A percentile compares a stretch with the other conserved stretches of the same genome.
These are phyloP conservation scores for Aureobasidium sp. DNA, from an alignment of 2,329 filamentous ascomycete genomes.

Conservation along the genomic window DNA sequence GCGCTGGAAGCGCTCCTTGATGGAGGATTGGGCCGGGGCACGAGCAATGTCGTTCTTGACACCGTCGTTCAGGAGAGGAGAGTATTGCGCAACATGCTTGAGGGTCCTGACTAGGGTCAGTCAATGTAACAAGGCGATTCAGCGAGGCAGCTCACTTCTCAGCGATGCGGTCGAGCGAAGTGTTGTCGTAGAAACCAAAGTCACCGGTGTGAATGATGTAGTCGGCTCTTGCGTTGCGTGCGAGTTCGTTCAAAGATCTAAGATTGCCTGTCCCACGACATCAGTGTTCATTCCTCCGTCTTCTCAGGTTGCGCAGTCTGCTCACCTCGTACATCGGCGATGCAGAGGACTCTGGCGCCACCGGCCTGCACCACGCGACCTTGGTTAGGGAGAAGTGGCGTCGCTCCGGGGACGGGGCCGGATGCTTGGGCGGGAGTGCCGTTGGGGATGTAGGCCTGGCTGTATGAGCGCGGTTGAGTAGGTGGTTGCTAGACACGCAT, in stretches of 20 bases:
- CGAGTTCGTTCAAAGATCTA: slow-evolving; percentile 90
- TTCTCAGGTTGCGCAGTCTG: not conserved
- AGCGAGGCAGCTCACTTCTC: slow-evolving; percentile 68
- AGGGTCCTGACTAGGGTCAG: slow-evolving; percentile 59
- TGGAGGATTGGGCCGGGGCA: slow-evolving; percentile 57
- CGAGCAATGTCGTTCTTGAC: slow-evolving; percentile 61
- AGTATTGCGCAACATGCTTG: slow-evolving; percentile 98
- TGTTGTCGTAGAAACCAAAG: slow-evolving; percentile 98
- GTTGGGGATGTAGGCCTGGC: slow-evolving; percentile 42
- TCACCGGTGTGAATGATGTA: slow-evolving; percentile 99
- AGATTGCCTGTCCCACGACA: slow-evolving; percentile 65
- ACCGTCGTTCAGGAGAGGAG: slow-evolving; percentile 78
- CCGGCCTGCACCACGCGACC: slow-evolving; percentile 46
- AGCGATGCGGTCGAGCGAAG: slow-evolving; percentile 90
- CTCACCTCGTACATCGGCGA: slow-evolving; percentile 47
- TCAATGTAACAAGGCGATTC: not conserved
- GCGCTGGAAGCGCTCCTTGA: slow-evolving; percentile 78
- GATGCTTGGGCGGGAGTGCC: slow-evolving; percentile 29
- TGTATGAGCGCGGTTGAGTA: slow-evolving; percentile 45
- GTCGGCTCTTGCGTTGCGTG: slow-evolving; percentile 87
- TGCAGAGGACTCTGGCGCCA: slow-evolving; percentile 43
- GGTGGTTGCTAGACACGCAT: slow-evolving; percentile 38
- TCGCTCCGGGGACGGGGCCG: slow-evolving; percentile 37
- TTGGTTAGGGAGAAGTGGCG: slow-evolving; percentile 46
- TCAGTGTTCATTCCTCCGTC: not conserved